These are phyloP conservation scores for Collariella sp. DNA, from an alignment of 495 filamentous ascomycete species.

Conservation along the genomic window DNA sequence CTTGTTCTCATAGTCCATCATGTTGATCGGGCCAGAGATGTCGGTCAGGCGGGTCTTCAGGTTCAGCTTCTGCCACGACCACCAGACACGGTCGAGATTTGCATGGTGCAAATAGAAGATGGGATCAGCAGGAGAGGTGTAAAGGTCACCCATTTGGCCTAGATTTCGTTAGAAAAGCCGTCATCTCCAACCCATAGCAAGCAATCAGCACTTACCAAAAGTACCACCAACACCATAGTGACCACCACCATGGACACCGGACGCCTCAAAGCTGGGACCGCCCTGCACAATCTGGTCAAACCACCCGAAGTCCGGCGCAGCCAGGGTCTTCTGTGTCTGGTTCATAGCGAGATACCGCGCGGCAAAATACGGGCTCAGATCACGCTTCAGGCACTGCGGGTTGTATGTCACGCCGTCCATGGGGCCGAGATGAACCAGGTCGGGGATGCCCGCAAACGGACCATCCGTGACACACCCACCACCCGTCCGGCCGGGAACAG, in stretches of 20 bases:
- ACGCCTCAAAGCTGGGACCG: conserved; percentile 14
- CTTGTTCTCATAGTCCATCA: conserved; percentile 19
- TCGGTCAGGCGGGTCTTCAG: conserved; percentile 27
- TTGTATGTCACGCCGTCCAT: conserved; percentile 23
- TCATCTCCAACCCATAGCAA: conserved; percentile 11
- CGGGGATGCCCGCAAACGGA: conserved; percentile 41
- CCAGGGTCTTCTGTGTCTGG: conserved; percentile 21
- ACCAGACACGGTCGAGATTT: conserved; percentile 36
- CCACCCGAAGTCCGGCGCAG: conserved; percentile 13
- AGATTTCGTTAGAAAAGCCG: conserved; percentile 19
- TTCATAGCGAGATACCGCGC: conserved; percentile 50
- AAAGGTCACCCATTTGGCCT: conserved; percentile 42
- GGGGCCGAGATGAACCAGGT: conserved; percentile 46
- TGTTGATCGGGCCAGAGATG: conserved; percentile 24
- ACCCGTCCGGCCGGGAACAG: conserved; percentile 45
- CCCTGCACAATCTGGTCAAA: conserved; percentile 18
- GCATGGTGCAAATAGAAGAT: conserved; percentile 50
- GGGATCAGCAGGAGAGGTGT: conserved; percentile 55
- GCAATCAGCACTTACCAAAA: conserved; percentile 1
- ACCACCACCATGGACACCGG: conserved; percentile 15
- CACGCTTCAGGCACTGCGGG: conserved; percentile 32
- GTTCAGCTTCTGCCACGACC: conserved; percentile 33
- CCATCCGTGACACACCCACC: conserved; percentile 60
- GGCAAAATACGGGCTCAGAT: conserved; percentile 49
- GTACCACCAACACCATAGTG: conserved; percentile 18